A percentile compares a stretch with the other conserved stretches of the same genome.
Conservation (phyloP, 1,139 yeast species). For the Candida sanyaensis region DNA sequence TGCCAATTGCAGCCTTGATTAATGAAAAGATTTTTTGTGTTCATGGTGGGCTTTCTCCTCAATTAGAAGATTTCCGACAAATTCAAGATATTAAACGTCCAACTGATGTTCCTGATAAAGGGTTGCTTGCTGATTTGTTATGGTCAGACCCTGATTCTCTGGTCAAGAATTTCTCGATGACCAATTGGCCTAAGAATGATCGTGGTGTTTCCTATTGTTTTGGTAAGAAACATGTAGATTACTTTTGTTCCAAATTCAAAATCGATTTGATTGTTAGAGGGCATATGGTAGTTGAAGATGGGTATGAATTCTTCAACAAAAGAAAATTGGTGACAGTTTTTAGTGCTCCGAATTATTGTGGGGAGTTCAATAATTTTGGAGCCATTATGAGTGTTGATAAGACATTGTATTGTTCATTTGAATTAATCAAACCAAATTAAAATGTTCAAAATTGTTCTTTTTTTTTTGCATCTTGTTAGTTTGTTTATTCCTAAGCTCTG, state of each 20-base stretch:
- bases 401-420: conserved; percentile 78
- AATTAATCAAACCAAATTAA: conserved; percentile 65
- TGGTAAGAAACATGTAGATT: conserved; percentile 71
- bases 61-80: conserved; percentile 62
- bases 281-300: conserved; percentile 97
- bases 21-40: conserved; percentile 85
- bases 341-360: conserved; percentile 96
- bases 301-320: conserved; percentile 95
- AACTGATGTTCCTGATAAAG: conserved; percentile 84
- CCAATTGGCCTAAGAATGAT: conserved; percentile 80
- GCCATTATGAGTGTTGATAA: conserved; percentile 86
- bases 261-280: conserved; percentile 84
- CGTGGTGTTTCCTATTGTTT: conserved; percentile 86
- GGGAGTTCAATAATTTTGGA: conserved; percentile 91
- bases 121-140: conserved; percentile 74
- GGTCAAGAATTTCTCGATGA: conserved; percentile 40
- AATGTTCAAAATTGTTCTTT: too few relatives aligned
- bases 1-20: conserved; percentile 86
- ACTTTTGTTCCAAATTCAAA: conserved; percentile 67
- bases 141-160: conserved; percentile 88
- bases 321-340: conserved; percentile 92
- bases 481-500: background rate
- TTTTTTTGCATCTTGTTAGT: background rate
- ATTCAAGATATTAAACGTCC: conserved; percentile 75
- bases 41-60: conserved; percentile 89